Base-by-base conservation (phyloP, 129 eudicot genomes). In the Chrysanthemum makinoi region DNA sequence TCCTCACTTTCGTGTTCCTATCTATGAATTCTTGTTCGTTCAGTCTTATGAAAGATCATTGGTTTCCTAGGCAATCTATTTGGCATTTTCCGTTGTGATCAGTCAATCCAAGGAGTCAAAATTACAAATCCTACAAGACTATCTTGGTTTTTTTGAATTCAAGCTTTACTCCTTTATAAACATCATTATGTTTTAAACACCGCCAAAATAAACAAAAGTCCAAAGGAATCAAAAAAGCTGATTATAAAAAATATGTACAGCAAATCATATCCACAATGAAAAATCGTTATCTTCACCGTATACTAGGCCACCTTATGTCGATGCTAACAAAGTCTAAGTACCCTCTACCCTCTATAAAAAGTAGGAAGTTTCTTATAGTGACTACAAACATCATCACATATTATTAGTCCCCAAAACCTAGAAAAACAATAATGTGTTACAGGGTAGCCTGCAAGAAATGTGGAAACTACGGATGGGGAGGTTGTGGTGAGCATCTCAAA, bases 401-500 rank as follows among this genome's bases (percentile, higher is more conserved):
- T 26, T 12, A 49, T 58, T 20, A 66, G 17, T 19, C 67, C 66
- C 57, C 73, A 16, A 62, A 65, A 24, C 39, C 0, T 30, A 50
- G 2, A 77, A 19, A 18, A 62, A 13, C 62, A 75, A 69, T 4
- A 28, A 89, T 86, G 96, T 89, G 96, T 69, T 84, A 15, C 46
- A 71, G 73, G 62, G 90, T 86, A 22, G 90, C 72, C 5, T 89
- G 96, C 79, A 82, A 75, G 82, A 66, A 76, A 56, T 86, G 93
- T 39, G 90, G 93, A 15, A 86, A 86, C 72, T 75, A 71, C 46
- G 76, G 89, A 0, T 89, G 96, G 93, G 83, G 88, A 18, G 96
- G 93, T 19, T 89, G 96, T 19, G 96, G 96, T 15, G 70, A 86
- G 49, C 96, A 89, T 74, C 77, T 87, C 70, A 70, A 69, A 69